A percentile compares a stretch with the other conserved stretches of the same genome.
Conservation (phyloP, 2,329 filamentous ascomycete genomes). For the Coniella vitis region DNA sequence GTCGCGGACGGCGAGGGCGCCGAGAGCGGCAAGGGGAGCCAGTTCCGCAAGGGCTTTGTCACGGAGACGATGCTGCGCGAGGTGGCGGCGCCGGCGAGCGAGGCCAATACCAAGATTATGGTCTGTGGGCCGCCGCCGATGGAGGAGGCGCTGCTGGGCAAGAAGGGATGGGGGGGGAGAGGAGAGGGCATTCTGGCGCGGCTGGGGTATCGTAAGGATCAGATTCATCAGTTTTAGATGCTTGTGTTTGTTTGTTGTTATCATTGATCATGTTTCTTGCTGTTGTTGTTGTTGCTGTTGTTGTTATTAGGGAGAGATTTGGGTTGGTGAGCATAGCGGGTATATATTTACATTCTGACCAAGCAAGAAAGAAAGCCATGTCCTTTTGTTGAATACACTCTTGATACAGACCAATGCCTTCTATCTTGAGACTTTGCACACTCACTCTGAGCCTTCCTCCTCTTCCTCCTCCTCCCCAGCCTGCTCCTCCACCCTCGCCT, state of each 20-base stretch:
- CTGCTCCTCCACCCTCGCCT: slow-evolving; percentile 23
- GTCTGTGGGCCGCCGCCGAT: slow-evolving; percentile 64
- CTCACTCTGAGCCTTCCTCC: slow-evolving; percentile 21
- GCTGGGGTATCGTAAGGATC: slow-evolving; percentile 50
- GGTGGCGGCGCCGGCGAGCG: slow-evolving; percentile 30
- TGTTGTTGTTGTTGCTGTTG: no score
- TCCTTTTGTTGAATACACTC: background rate
- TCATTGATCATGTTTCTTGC: no score
- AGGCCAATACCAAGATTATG: slow-evolving; percentile 50
- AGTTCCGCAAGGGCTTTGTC: slow-evolving; percentile 45
- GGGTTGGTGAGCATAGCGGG: background rate
- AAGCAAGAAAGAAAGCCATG: background rate
- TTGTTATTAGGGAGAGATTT: no score
- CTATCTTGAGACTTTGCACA: no score
- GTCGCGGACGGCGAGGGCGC: slow-evolving; percentile 4
- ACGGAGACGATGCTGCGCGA: slow-evolving; percentile 48
- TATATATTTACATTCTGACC: background rate
- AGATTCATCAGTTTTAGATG: slow-evolving; percentile 49
- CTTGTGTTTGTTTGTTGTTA: background rate
- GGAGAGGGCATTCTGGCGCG: slow-evolving; percentile 45
- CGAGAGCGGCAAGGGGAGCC: background rate
- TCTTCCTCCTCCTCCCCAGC: slow-evolving; percentile 24
- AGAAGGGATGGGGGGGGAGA: slow-evolving; percentile 23
- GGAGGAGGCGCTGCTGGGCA: slow-evolving; percentile 50
- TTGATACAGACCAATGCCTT: slow-evolving; percentile 7